Base-by-base conservation (phyloP, 2,329 filamentous ascomycete genomes). In the Pseudogymnoascus sp. region DNA sequence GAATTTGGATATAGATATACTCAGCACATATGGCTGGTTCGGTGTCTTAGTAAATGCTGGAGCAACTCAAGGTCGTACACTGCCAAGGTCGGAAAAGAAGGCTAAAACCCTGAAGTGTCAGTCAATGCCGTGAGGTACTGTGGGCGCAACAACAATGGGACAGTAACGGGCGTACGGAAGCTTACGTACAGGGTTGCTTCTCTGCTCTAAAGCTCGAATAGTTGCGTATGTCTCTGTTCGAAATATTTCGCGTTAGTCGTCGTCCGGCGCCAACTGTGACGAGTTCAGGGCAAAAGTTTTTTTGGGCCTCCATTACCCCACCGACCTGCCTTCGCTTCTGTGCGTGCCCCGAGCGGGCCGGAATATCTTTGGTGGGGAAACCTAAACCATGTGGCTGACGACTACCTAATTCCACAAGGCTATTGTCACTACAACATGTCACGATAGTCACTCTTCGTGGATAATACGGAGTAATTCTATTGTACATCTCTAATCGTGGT, bases 211-310 rank as follows among this genome's bases (percentile, higher is more conserved):
- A 49, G 23, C 43, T 49, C 6, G 12, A 31, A 7, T 16, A 6
- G 43, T 49, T 49, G 43, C 14, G 43, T 49, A 26, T 45, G 2
- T 8, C 41, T 21, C 21, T 8, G 21, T 45, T 14, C 23, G 3
- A 21, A 49, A 41, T 49, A n/a, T 29, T 49, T 49, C 14, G 43
- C 23, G 43, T n/a, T n/a, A 1, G 19, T 26, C 43, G 43, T 49
- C 43, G 43, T 49, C 43, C 5, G 23, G 23, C 43, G 23, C 43
- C 43, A 49, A 45, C 10, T n/a, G 43, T 49, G 43, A 29, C 43
- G 43, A 49, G 43, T 49, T 49, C 43, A 49, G 43, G 43, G 43
- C 43, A 49, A 49, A 49, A 49, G 43, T 16, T 16, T 49, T 49
- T 49, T 49, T 29, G 23, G 43, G 43, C 16, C 21, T 29, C 14